Evolutionary conservation across 202 grass and related monocot genomes (phyloP), one percentile per base, ranked within the genome.

Genomic region (Panicum hallii): DNA sequence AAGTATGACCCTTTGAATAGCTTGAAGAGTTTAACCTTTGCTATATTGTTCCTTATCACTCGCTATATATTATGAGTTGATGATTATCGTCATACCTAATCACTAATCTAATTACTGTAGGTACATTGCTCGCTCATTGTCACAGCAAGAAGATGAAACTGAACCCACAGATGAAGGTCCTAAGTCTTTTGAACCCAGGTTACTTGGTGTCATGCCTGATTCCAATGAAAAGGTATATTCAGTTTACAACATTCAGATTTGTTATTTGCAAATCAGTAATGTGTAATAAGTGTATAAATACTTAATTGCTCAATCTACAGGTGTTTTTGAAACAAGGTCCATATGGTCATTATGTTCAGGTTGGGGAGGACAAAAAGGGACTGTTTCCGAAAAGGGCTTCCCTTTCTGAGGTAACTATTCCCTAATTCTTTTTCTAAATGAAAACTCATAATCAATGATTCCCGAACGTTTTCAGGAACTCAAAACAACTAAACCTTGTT

Each of bases 321-420:
- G 87, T 97, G 57, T 90, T 94, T 74, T 26, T 99, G 80, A 99
- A 99, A 86, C 90, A 92, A 77, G 97, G 93, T 73, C 93, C 93
- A 32, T 99, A 94, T 55, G 97, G 93, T 71, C 85, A 89, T 80
- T 99, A 99, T 75, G 67, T 99, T 64, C 97, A 99, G 74, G 84
- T 99, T 69, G 97, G 97, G 65, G 93, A 97, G 67, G 93, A 96
- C 72, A 95, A 38, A 77, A 89, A 91, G 64, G 93, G 97, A 78
- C 72, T 44, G 10, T 79, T 75, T 56, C 91, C 69, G 19, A 99
- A 94, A 94, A 92, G 97, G 77, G 88, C 84, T 82, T 67, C 97
- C 87, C 42, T 99, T 73, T 92, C 88, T 16, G 86, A 91, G 72
- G 97, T 97, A 81, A 74, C 66, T 71, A 58, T 66, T 80, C 58